Evolutionary conservation across 768 basidiomycete genomes (phyloP).

Genomic region (Pisolithus microcarpus): DNA sequence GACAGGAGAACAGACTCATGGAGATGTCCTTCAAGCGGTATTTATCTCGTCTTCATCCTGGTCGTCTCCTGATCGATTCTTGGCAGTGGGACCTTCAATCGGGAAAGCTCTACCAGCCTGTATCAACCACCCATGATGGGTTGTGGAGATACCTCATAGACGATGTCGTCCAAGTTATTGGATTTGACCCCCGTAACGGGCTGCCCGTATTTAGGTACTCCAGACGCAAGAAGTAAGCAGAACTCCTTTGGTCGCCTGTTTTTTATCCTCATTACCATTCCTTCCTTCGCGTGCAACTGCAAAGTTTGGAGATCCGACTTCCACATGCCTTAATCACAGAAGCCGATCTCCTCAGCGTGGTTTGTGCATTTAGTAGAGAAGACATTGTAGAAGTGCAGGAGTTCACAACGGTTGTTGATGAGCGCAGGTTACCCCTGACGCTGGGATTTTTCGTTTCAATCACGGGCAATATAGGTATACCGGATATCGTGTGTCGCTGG

Average conservation of each 20-base stretch:
- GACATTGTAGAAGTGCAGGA: conserved; percentile 6
- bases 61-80: neutral
- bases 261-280: neutral
- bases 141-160: conserved; percentile 7
- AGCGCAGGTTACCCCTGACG: conserved; percentile 1
- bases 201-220: conserved; percentile 4
- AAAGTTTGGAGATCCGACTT: no score
- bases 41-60: neutral
- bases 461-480: conserved; percentile 7
- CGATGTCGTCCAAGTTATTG: conserved; percentile 2
- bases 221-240: conserved; percentile 5
- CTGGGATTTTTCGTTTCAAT: conserved; percentile 15
- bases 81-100: neutral
- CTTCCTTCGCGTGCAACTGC: no score
- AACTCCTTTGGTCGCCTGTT: neutral
- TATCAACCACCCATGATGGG: conserved; percentile 6
- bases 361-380: neutral
- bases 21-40: conserved; percentile 13
- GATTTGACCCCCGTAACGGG: conserved; percentile 7
- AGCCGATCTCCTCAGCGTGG: conserved; percentile 4
- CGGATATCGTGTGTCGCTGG: neutral
- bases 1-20: conserved; percentile 4
- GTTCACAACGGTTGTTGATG: conserved; percentile 12
- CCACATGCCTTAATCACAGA: conserved; percentile 14
- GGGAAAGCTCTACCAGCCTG: conserved; percentile 2